Evolutionary conservation across 495 filamentous ascomycete genomes (phyloP), one percentile per base, ranked within the genome.

Genomic region (Schizothecium vesticola): DNA sequence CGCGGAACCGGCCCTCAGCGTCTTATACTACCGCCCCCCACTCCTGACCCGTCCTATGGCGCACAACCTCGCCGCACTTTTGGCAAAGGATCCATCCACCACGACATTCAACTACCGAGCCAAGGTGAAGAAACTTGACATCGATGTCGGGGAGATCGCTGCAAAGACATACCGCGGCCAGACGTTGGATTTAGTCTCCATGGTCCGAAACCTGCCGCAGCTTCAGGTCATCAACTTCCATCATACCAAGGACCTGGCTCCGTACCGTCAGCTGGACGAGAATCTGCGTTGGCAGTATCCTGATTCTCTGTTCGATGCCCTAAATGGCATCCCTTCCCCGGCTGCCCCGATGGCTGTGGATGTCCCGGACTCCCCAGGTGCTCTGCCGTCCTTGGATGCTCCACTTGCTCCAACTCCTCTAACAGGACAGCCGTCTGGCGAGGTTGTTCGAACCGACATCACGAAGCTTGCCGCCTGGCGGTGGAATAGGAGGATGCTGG

Each of bases 401-500:
- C 13, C 36, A 4, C 9, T 43, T 6, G 36, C 36, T 4, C 31
- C 31, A 4, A 7, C 13, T 6, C 5, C 12, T 43, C 36, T 10
- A 13, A 16, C 13, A 3, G 36, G 13, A 43, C 36, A 43, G 26
- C 19, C 31, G 26, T 59, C 51, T 8, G 59, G 36, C 3, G 58
- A 12, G 9, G 64, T 31, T 58, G 57, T 22, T 10, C 66, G 64
- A n/a, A 55, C 55, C 13, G 57, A 58, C 2, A 61, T 67, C 2
- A 76, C 83, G 12, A 74, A 74, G 43, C 85, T 96, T 29, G 81
- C 79, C 31, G 87, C 83, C 64, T 97, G 91, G 90, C 87, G 87
- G 33, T 96, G 93, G 92, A 94, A 91, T 71, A 78, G 85, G 36
- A 84, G 88, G n/a, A 81, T 91, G 59, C 82, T 85, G 68, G 81